These are phyloP conservation scores for Saccharomyces paradoxus DNA, from an alignment of 805 yeast genomes.

Conservation along the genomic window DNA sequence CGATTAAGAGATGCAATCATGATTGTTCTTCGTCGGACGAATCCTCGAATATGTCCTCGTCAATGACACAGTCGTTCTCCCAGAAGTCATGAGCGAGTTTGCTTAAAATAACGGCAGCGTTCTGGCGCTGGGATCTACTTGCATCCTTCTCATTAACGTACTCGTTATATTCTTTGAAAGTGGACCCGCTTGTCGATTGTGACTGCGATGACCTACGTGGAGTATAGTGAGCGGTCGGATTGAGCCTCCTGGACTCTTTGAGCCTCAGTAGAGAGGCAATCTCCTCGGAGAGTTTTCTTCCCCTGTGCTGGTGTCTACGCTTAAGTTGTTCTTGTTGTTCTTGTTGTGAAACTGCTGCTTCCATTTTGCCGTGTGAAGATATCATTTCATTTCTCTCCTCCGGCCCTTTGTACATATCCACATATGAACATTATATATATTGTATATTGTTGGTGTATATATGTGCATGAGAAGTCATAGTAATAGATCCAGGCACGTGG, in stretches of 20 bases:
- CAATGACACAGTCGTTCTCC: neutral
- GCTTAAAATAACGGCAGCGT: neutral
- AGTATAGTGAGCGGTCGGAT: neutral
- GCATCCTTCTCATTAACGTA: neutral
- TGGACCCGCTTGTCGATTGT: neutral
- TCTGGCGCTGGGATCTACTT: neutral
- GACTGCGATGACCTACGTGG: neutral
- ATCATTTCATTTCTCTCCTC: too few relatives aligned
- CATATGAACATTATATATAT: neutral
- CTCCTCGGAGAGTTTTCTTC: neutral
- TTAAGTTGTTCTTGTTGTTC: slow-evolving; percentile 7
- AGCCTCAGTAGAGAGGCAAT: neutral
- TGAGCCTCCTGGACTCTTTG: neutral
- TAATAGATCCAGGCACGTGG: neutral
- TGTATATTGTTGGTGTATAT: slow-evolving; percentile 20
- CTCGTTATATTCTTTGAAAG: neutral
- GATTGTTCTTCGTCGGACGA: neutral
- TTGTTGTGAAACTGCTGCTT: neutral
- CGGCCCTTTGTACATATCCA: neutral
- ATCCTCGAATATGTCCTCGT: neutral
- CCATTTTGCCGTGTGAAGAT: neutral
- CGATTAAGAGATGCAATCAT: neutral
- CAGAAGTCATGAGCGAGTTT: neutral
- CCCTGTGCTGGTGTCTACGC: neutral
- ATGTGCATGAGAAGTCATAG: slow-evolving; percentile 9